Conservation (phyloP, 306 rosid species). For the Medicago lupulina region DNA sequence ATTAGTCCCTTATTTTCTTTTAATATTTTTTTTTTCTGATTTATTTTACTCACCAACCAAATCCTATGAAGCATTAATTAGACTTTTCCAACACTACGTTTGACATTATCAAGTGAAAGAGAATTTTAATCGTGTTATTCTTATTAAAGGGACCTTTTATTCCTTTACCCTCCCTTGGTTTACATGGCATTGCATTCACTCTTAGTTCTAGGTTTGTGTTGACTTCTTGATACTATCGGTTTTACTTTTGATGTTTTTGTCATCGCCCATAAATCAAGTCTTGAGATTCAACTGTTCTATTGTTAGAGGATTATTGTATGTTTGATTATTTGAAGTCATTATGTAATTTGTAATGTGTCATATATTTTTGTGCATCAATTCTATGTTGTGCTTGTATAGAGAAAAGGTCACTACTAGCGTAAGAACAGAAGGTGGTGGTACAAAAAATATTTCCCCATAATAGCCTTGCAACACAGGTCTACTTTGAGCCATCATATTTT, state of each 20-base stretch:
- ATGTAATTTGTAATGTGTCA: neutral
- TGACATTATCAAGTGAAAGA: conserved; percentile 12
- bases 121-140: conserved; percentile 1
- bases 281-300: neutral
- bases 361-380: neutral
- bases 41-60: neutral
- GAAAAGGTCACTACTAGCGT: neutral
- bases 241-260: neutral
- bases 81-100: neutral
- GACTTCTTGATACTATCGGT: conserved; percentile 6
- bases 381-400: neutral
- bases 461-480: neutral
- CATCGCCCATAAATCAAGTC: neutral
- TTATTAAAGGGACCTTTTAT: neutral
- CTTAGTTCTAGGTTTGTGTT: conserved; percentile 7
- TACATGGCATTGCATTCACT: neutral
- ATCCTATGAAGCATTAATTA: neutral
- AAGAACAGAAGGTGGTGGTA: neutral
- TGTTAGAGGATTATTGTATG: neutral
- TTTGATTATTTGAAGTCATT: neutral
- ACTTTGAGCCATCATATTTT: conserved; percentile 1
- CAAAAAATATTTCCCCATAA: neutral
- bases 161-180: neutral
- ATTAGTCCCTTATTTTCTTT: neutral
- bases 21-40: neutral